Conservation (phyloP, 148 eudicot genomes). For the Rheum nobile region DNA sequence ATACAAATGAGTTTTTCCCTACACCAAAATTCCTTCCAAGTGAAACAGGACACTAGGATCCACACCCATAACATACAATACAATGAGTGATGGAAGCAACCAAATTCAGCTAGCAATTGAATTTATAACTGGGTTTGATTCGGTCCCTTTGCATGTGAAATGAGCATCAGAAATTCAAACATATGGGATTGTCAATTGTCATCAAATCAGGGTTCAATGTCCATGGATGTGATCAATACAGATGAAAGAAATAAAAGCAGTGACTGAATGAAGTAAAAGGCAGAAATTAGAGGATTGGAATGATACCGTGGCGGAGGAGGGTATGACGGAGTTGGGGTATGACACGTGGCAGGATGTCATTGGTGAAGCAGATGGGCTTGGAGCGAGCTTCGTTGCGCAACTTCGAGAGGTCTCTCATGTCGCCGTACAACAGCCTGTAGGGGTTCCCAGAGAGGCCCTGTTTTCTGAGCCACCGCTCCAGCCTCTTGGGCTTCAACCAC, state of each 20-base stretch:
- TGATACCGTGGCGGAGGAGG: conserved; percentile 8
- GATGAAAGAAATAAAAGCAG: no score
- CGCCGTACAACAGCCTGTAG: conserved; percentile 14
- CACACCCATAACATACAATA: background rate
- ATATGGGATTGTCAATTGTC: no score
- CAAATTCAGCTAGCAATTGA: background rate
- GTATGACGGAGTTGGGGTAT: conserved; percentile 12
- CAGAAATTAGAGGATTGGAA: background rate
- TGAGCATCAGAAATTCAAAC: no score
- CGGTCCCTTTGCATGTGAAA: no score
- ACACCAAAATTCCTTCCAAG: background rate
- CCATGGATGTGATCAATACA: no score
- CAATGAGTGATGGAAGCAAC: background rate
- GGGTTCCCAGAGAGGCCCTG: conserved; percentile 17
- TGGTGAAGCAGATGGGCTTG: conserved; percentile 6
- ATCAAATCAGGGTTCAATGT: no score
- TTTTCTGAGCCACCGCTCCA: conserved; percentile 9
- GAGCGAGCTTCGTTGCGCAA: conserved; percentile 2
- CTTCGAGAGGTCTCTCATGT: conserved; percentile 1
- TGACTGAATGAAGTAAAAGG: background rate
- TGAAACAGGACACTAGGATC: background rate
- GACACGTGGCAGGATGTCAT: conserved; percentile 14
- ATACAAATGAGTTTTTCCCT: background rate
- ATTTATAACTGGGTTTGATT: no score
- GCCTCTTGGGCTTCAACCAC: conserved; percentile 12